Conservation (phyloP, 1,139 yeast species). For the Protomyces inundatus region DNA sequence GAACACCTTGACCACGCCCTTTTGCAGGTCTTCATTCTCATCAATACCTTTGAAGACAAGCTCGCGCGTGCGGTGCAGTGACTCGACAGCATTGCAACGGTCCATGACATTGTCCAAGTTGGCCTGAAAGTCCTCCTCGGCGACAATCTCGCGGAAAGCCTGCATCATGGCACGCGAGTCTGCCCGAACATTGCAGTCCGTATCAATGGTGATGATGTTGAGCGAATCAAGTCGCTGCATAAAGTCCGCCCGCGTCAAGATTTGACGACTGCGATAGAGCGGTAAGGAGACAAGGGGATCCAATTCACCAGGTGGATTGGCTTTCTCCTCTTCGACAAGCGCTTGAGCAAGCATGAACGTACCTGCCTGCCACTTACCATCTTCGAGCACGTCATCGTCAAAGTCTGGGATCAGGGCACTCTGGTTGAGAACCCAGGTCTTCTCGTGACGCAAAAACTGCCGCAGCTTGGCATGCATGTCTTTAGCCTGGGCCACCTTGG, state of each 20-base stretch:
- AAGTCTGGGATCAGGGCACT: conserved; percentile 67
- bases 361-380: conserved; percentile 69
- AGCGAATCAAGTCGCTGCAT: conserved; percentile 69
- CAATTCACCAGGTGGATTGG: conserved; percentile 33
- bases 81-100: conserved; percentile 69
- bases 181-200: conserved; percentile 64
- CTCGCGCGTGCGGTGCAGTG: conserved; percentile 75
- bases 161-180: conserved; percentile 88
- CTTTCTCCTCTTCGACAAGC: conserved; percentile 62
- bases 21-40: conserved; percentile 25
- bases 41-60: conserved; percentile 66
- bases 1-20: conserved; percentile 19
- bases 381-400: conserved; percentile 89
- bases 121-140: conserved; percentile 65
- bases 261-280: conserved; percentile 75
- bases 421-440: conserved; percentile 79
- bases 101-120: conserved; percentile 65
- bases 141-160: conserved; percentile 73
- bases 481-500: conserved; percentile 63
- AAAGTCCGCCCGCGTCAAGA: conserved; percentile 80
- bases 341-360: conserved; percentile 73
- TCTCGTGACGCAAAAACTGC: conserved; percentile 67
- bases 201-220: conserved; percentile 73
- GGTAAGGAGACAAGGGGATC: conserved; percentile 61
- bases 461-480: conserved; percentile 64